phyloP scores from a whole-genome alignment of 106 monocot species.

The Dioscorea dumetorum region DNA sequence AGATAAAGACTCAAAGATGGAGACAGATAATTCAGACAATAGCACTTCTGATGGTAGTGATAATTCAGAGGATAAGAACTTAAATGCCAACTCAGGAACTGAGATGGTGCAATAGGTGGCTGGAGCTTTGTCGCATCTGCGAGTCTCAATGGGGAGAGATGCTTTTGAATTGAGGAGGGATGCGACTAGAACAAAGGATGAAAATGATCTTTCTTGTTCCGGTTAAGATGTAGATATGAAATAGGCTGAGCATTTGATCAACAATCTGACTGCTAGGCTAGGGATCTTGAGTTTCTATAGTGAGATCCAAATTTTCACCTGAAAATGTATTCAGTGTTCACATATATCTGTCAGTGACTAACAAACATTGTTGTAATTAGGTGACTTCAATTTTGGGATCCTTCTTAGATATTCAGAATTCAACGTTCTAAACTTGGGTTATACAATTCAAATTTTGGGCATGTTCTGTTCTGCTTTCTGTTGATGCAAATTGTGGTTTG shows the following conservation, averaged over 20 bases:
- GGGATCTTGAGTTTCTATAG: too few relatives aligned
- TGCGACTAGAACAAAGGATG: slow-evolving; percentile 3
- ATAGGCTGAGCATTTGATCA: neutral
- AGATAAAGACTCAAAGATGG: slow-evolving; percentile 12
- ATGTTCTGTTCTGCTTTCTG: too few relatives aligned
- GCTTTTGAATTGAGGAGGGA: slow-evolving; percentile 56
- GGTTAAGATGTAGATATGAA: slow-evolving; percentile 14
- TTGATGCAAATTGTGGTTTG: too few relatives aligned
- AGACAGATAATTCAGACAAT: slow-evolving; percentile 6
- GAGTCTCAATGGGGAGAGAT: slow-evolving; percentile 18
- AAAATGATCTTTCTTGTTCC: slow-evolving; percentile 2
- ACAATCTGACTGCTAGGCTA: neutral
- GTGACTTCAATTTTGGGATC: too few relatives aligned
- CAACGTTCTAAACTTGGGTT: too few relatives aligned
- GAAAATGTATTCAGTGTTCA: too few relatives aligned
- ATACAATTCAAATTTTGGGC: too few relatives aligned
- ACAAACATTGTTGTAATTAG: too few relatives aligned
- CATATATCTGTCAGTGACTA: too few relatives aligned
- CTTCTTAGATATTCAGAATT: too few relatives aligned
- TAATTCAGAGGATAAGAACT: slow-evolving; percentile 27
- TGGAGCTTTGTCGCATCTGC: slow-evolving; percentile 10
- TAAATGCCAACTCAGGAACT: slow-evolving; percentile 33
- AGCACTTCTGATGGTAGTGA: slow-evolving; percentile 35
- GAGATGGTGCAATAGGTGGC: slow-evolving; percentile 26
- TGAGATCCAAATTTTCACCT: too few relatives aligned